Evolutionary conservation across 1,284 basidiomycete genomes (phyloP), one percentile per base, ranked within the genome.

Genomic region (Sporisorium sorghi): DNA sequence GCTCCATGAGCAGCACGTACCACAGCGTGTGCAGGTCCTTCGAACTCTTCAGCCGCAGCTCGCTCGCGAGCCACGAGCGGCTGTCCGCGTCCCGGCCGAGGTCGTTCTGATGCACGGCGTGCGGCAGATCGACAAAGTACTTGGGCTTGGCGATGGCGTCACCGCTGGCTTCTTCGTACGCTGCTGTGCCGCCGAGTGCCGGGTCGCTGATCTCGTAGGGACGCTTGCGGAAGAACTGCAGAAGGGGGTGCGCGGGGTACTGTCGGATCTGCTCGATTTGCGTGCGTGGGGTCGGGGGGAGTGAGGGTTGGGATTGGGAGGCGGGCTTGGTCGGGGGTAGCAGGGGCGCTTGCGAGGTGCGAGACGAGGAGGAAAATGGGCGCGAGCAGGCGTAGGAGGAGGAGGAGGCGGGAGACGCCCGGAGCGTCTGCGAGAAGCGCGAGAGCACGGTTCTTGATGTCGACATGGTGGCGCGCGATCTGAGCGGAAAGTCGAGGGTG

Each of bases 21-120:
- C 83, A 84, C 37, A 84, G 73, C 15, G 78, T 76, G 55, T 84
- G 83, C 48, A 84, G 68, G 40, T 83, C 83, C 35, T 76, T 65
- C 24, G 71, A 76, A 33, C 75, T 78, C 66, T 84, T 84, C 10
- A 73, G 51, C 9, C 83, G 54, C 35, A 84, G 52, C 47, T 84
- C 83, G 33, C 78, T 66, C 2, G 82, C 81, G 15, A 78, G 51
- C 80, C 82, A 84, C 5, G 71, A 60, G 8, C 82, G 66, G 35
- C 66, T 65, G 15, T 70, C 56, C 6, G 51, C 47, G 26, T 80
- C 74, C 19, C 58, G 59, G 24, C 68, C 67, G 9, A 83, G 59
- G 44, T 80, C 75, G 0, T 24, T 5, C 46, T 67, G 65, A 2
- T 64, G 64, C 3, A 83, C 73, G 4, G 76, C 64, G 5, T 65